Conservation (phyloP, 306 rosid genomes). For the Canavalia gladiata region DNA sequence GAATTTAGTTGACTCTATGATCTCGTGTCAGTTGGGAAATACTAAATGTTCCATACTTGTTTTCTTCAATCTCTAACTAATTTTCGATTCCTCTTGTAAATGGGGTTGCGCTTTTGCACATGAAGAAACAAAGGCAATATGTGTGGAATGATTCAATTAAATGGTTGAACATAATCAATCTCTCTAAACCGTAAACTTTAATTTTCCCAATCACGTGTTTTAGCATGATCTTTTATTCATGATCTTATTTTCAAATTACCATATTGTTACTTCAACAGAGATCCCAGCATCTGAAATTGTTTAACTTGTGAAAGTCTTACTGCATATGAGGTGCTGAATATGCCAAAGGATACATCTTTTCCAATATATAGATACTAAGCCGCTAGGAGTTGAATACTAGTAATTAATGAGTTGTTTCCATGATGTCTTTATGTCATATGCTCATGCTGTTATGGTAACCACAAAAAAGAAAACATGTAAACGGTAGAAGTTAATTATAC, state of each 20-base stretch:
- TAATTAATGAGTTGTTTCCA: conserved; percentile 17
- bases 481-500: conserved; percentile 11
- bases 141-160: too few relatives aligned
- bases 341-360: conserved; percentile 11
- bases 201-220: too few relatives aligned
- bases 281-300: conserved; percentile 17
- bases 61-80: too few relatives aligned
- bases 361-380: conserved; percentile 21
- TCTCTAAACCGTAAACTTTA: too few relatives aligned
- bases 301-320: not conserved
- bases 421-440: conserved; percentile 10
- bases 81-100: too few relatives aligned
- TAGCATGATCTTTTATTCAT: conserved; percentile 13
- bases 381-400: conserved; percentile 23
- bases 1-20: too few relatives aligned
- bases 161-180: too few relatives aligned
- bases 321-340: conserved; percentile 20
- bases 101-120: too few relatives aligned
- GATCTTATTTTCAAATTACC: conserved; percentile 26
- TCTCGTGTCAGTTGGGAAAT: too few relatives aligned
- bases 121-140: too few relatives aligned
- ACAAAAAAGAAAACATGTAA: conserved; percentile 2
- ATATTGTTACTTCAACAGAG: conserved; percentile 17
- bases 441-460: not conserved
- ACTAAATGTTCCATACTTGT: too few relatives aligned